Evolutionary conservation across 306 rosid genomes (phyloP).

Genomic region (Prunus salicina): DNA sequence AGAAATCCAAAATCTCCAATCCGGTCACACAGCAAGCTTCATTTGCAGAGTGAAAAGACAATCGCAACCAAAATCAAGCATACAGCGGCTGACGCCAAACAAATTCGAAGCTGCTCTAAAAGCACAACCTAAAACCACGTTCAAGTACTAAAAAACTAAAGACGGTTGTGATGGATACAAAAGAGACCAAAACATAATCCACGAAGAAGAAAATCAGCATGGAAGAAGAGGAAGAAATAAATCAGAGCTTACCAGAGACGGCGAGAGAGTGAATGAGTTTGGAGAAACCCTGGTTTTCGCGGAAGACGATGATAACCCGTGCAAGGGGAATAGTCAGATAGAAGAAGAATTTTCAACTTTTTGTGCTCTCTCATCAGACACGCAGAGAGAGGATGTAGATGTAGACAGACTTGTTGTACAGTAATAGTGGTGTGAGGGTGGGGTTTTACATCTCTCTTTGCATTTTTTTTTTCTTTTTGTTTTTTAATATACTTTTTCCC

Average conservation of each 20-base stretch:
- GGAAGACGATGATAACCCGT: constrained; percentile 17
- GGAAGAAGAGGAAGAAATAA: neutral
- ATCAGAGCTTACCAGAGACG: constrained; percentile 33
- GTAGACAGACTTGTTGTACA: neutral
- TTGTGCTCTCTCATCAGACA: neutral
- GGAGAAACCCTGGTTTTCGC: constrained; percentile 19
- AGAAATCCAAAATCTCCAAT: constrained; percentile 17
- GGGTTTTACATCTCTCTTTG: constrained; percentile 24
- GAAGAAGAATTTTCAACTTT: constrained; percentile 17
- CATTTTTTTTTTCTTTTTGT: neutral
- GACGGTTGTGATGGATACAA: neutral
- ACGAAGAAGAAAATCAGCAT: neutral
- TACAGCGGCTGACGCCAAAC: constrained; percentile 3
- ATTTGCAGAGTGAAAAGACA: neutral
- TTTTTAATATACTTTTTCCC: neutral
- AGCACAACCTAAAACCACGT: neutral
- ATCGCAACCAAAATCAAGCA: constrained; percentile 2
- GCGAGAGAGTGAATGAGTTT: constrained; percentile 3
- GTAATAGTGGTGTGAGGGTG: neutral
- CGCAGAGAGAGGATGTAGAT: neutral
- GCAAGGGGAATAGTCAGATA: constrained; percentile 26
- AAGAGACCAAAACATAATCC: neutral
- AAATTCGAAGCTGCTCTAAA: neutral
- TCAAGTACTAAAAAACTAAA: neutral
- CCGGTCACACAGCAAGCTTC: constrained; percentile 1